Percentiles rank a stretch among this genome's conserved stretches.
These are phyloP conservation scores for Gossypium rotundifolium DNA, from an alignment of 345 rosid species.

Conservation along the genomic window DNA sequence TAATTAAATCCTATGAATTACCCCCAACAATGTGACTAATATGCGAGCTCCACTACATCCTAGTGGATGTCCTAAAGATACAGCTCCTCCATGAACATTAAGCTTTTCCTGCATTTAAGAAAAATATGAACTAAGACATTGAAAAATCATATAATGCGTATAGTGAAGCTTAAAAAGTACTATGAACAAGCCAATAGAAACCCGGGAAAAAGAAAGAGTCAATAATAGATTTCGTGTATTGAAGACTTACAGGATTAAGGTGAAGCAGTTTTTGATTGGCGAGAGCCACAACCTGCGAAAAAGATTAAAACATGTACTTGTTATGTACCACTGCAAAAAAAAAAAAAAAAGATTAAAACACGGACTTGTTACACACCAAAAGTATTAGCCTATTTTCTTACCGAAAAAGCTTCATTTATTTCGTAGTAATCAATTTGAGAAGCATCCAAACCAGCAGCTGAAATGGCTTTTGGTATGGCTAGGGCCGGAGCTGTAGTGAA, in stretches of 20 bases:
- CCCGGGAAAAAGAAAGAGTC: neutral
- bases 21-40: constrained; percentile 85
- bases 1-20: constrained; percentile 21
- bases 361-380: neutral
- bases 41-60: constrained; percentile 99
- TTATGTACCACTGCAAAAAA: neutral
- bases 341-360: constrained; percentile 6
- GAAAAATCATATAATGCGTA: neutral
- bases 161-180: neutral
- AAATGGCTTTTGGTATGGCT: constrained; percentile 88
- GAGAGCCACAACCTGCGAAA: constrained; percentile 73
- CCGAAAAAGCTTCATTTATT: constrained; percentile 95
- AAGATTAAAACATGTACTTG: constrained; percentile 3
- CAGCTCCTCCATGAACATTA: constrained; percentile 88
- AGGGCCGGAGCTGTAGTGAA: constrained; percentile 90
- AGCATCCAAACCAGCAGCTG: constrained; percentile 69
- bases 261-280: constrained; percentile 74
- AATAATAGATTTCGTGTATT: neutral
- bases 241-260: constrained; percentile 69
- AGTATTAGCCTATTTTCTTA: constrained; percentile 27
- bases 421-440: constrained; percentile 87
- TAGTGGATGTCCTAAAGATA: constrained; percentile 90
- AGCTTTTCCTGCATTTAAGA: constrained; percentile 51
- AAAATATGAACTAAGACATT: neutral
- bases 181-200: neutral